Evolutionary conservation across 352 stramenopile species (phyloP).

Genomic region (Pelagophyceae sp.): DNA sequence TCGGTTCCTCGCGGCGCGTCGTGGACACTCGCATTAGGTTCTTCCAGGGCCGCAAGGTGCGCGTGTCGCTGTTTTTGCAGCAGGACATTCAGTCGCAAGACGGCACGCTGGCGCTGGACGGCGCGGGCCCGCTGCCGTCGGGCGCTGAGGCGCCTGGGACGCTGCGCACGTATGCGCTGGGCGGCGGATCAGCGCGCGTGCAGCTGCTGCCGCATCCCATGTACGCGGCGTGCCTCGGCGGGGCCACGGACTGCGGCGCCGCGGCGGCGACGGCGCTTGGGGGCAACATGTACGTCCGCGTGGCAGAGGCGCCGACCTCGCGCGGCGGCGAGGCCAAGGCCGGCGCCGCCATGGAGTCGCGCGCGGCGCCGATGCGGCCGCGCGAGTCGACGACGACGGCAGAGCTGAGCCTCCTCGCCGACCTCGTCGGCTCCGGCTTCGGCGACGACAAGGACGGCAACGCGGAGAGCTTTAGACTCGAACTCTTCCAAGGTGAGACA

Average conservation of each 20-base stretch:
- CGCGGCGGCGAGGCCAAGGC: constrained; percentile 33
- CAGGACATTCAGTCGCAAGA: constrained; percentile 68
- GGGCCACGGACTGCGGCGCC: constrained; percentile 4
- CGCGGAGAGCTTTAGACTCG: constrained; percentile 58
- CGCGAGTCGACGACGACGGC: constrained; percentile 65
- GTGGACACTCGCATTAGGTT: too few relatives aligned
- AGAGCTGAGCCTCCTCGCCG: constrained; percentile 68
- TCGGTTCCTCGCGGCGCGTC: too few relatives aligned
- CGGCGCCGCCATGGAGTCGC: constrained; percentile 35
- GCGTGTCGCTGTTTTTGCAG: constrained; percentile 78
- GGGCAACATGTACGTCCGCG: constrained; percentile 30
- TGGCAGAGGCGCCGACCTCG: too few relatives aligned
- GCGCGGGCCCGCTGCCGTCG: constrained; percentile 57
- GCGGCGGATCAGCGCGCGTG: background rate
- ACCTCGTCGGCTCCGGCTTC: constrained; percentile 61
- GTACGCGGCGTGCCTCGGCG: background rate
- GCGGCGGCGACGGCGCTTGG: constrained; percentile 23
- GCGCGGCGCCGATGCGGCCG: constrained; percentile 42
- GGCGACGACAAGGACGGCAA: constrained; percentile 41
- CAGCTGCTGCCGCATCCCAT: background rate
- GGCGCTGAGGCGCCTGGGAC: constrained; percentile 58
- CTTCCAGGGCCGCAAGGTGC: constrained; percentile 76
- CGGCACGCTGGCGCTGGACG: constrained; percentile 62
- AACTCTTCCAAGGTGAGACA: constrained; percentile 51
- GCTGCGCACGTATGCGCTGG: constrained; percentile 42